Conservation (phyloP, 78 protist genomes). For the Isochrysis galbana region DNA sequence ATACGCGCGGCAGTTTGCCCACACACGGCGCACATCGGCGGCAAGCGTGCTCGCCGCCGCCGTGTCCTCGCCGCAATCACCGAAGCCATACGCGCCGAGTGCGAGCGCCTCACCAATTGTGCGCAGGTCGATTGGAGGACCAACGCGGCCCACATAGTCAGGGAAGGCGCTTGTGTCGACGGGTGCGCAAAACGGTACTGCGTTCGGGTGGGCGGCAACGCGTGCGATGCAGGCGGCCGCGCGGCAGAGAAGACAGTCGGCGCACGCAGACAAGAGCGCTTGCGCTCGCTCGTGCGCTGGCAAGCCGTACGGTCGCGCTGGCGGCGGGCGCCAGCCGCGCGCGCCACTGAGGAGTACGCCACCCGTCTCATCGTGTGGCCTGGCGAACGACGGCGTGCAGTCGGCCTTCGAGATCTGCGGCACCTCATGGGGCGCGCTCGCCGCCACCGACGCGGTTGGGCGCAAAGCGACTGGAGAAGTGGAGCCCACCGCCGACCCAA, state of each 20-base stretch:
- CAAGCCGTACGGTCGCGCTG: too few relatives aligned
- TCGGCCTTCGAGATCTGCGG: too few relatives aligned
- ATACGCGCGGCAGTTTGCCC: conserved; percentile 17
- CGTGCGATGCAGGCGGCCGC: neutral
- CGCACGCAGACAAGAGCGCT: neutral
- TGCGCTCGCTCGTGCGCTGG: too few relatives aligned
- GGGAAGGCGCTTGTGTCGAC: conserved; percentile 1
- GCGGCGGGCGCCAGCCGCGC: too few relatives aligned
- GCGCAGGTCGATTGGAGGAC: neutral
- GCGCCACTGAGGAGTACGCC: too few relatives aligned
- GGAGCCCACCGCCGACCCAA: too few relatives aligned
- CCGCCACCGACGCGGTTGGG: too few relatives aligned
- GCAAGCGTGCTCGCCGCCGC: neutral
- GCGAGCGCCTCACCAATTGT: neutral
- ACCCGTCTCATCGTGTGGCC: too few relatives aligned
- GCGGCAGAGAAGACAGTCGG: conserved; percentile 18
- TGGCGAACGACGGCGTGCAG: too few relatives aligned
- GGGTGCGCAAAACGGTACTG: neutral
- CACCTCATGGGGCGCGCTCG: too few relatives aligned
- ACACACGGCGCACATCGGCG: neutral
- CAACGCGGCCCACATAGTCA: neutral
- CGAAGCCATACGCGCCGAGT: neutral
- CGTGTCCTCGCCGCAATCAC: neutral
- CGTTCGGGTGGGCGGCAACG: neutral
- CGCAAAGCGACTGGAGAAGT: too few relatives aligned